Evolutionary conservation across 768 basidiomycete species (phyloP), one percentile per base, ranked within the genome.

Genomic region (Serendipita vermifera): DNA sequence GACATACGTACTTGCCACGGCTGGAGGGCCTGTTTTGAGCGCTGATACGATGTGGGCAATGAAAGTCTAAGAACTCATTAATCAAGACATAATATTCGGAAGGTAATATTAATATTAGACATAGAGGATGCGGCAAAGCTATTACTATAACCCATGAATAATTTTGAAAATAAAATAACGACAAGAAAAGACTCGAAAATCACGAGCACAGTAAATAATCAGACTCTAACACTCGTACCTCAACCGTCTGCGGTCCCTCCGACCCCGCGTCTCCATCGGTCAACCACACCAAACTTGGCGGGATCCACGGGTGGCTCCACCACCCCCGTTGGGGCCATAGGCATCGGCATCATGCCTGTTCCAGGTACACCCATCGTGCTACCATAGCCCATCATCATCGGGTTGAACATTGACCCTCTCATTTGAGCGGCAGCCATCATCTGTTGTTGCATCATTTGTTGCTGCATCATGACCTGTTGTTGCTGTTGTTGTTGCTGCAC

Each of bases 401-500:
- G 58, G 17, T 51, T 51, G 57, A 59, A 58, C 59, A 59, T 59
- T 3, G 59, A 38, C 9, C 36, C 81, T 35, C 83, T 80, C 72
- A 87, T 72, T 62, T 87, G 87, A 33, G 83, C 39, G 17, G 39
- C 46, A 5, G 31, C 7, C 46, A 51, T 51, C n/a, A 26, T 20
- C 22, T 51, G 56, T 36, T 43, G 43, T 36, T 72, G 63, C 68
- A 75, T 70, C 43, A 71, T 66, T 58, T 71, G 70, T 62, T 77
- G 75, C n/a, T 83, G 80, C 3, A 55, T 5, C 17, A 22, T 14
- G 9, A 56, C 29, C 20, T 53, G 56, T 59, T 78, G 77, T 55
- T 84, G 80, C 62, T 87, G 83, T 61, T 89, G 87, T 61, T 87
- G 84, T 11, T 85, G 85, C 64, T 85, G 85, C 7, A 5, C 46